A percentile compares a stretch with the other conserved stretches of the same genome.
Conservation (phyloP, 805 yeast species). For the Spathaspora hagerdaliae region DNA sequence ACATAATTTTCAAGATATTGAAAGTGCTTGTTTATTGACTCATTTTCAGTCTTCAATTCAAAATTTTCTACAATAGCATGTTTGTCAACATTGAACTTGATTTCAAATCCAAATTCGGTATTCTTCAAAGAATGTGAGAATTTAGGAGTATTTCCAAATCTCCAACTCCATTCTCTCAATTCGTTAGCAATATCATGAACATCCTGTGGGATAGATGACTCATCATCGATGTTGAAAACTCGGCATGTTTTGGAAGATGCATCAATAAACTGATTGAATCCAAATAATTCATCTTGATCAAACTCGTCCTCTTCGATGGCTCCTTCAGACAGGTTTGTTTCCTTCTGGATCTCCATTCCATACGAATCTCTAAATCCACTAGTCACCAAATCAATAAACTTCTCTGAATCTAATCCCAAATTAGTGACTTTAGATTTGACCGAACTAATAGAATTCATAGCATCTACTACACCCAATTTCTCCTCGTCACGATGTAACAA, state of each 20-base stretch:
- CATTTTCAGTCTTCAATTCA: slow-evolving; percentile 9
- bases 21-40: slow-evolving; percentile 18
- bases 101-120: slow-evolving; percentile 23
- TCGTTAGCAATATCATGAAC: slow-evolving; percentile 36
- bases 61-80: slow-evolving; percentile 22
- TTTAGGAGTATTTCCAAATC: slow-evolving; percentile 69
- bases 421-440: slow-evolving; percentile 81
- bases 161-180: slow-evolving; percentile 68
- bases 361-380: slow-evolving; percentile 36
- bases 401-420: slow-evolving; percentile 41
- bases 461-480: slow-evolving; percentile 36
- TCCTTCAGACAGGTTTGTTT: not conserved
- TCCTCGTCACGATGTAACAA: slow-evolving; percentile 49
- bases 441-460: slow-evolving; percentile 61
- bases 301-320: slow-evolving; percentile 11
- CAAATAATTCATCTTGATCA: slow-evolving; percentile 31
- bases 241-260: slow-evolving; percentile 12
- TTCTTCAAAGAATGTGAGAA: slow-evolving; percentile 54
- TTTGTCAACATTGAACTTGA: slow-evolving; percentile 47
- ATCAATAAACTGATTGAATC: slow-evolving; percentile 27
- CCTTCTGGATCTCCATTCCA: slow-evolving; percentile 8
- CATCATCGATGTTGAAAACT: slow-evolving; percentile 18
- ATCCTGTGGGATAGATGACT: slow-evolving; percentile 32
- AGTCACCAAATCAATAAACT: slow-evolving; percentile 44
- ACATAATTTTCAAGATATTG: slow-evolving; percentile 27